Evolutionary conservation across 805 yeast genomes (phyloP), one percentile per base, ranked within the genome.

Genomic region (Yarrowia keelungensis): DNA sequence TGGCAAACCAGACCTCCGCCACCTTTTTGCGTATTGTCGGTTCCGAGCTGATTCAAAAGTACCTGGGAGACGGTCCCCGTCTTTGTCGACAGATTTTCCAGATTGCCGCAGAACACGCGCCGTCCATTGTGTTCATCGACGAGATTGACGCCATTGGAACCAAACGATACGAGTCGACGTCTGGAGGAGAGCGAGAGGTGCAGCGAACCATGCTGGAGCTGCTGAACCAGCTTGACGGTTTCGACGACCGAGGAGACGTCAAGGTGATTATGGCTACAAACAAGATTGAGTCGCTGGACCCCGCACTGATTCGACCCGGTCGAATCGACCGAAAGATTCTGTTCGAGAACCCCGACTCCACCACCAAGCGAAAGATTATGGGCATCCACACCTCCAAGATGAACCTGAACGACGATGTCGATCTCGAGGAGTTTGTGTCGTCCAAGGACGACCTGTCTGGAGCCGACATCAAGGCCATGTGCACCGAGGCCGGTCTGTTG

Each of bases 101-200:
- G 79, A 91, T 92, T 59, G 99, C 99, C 2, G 95, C 93, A 35
- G 99, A 95, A 72, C 89, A 92, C 79, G 97, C 99, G 0, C 99
- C 99, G 46, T 89, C 97, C n/a, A 95, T 95, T 81, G 97, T 95
- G 45, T 95, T 95, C 76, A 95, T 95, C 73, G 99, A 95, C 81
- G 99, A 95, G 82, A 94, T 95, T 76, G 99, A 95, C 80, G 98
- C 99, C 54, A 95, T 95, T 77, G 99, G 99, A 80, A 90, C 97
- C n/a, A 94, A 94, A 79, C 88, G 99, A 79, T 93, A 94, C 79
- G 97, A 94, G 70, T 89, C 83, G 22, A 83, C 89, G 8, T 89
- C 97, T 22, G 98, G 98, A 53, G 98, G 98, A 77, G 98, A 94
- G 81, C 86, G 97, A 74, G 98, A 94, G 81, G 91, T 94, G 72